phyloP scores from a whole-genome alignment of 2,329 filamentous ascomycete species.

The Cadophora malorum region DNA sequence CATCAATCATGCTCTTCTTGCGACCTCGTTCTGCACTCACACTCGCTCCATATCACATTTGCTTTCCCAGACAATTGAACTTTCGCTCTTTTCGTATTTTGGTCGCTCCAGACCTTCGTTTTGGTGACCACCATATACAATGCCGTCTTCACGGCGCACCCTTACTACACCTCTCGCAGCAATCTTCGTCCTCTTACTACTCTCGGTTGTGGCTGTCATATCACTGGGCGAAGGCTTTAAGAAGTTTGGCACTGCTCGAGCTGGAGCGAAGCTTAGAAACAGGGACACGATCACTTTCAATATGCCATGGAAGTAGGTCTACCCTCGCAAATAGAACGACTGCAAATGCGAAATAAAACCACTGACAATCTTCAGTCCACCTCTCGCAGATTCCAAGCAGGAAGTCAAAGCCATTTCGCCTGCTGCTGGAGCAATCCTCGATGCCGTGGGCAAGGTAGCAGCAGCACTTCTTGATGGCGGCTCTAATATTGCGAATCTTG shows the following conservation, averaged over 20 bases:
- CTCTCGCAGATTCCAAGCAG: neutral
- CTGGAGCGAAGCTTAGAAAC: conserved; percentile 24
- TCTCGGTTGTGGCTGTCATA: conserved; percentile 38
- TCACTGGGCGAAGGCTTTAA: conserved; percentile 39
- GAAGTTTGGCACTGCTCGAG: conserved; percentile 23
- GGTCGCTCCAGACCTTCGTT: neutral
- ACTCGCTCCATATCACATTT: neutral
- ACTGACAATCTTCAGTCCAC: conserved; percentile 17
- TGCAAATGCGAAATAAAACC: neutral
- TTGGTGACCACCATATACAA: conserved; percentile 24
- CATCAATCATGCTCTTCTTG: neutral
- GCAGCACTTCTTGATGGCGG: conserved; percentile 31
- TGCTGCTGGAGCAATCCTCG: conserved; percentile 19
- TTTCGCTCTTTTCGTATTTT: neutral
- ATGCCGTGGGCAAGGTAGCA: conserved; percentile 33
- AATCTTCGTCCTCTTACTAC: conserved; percentile 32
- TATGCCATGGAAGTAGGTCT: conserved; percentile 33
- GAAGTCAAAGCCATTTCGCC: conserved; percentile 29
- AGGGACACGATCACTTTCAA: conserved; percentile 31
- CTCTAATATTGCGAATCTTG: conserved; percentile 17
- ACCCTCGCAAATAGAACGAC: neutral
- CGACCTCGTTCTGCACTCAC: neutral
- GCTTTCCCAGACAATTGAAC: neutral
- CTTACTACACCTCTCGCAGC: conserved; percentile 25
- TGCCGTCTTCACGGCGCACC: conserved; percentile 36